phyloP scores from a whole-genome alignment of 129 eudicot species.

The Apium graveolens region DNA sequence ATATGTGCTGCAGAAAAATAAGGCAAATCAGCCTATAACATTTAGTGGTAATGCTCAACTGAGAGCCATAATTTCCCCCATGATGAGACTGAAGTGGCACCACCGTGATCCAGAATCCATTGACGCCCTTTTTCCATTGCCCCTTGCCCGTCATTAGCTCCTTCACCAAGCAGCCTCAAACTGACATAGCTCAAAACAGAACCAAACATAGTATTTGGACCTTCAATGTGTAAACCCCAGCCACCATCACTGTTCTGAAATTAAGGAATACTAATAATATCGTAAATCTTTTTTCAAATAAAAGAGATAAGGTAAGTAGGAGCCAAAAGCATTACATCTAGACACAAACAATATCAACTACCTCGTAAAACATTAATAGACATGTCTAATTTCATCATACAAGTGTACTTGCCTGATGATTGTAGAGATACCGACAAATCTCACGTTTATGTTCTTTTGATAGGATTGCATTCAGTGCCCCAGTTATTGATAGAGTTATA shows the following conservation, averaged over 20 bases:
- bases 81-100: conserved; percentile 84
- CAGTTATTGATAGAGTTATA: conserved; percentile 8
- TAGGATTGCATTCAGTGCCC: conserved; percentile 6
- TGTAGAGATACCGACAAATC: conserved; percentile 87
- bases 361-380: not conserved
- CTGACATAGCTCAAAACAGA: conserved; percentile 43
- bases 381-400: not conserved
- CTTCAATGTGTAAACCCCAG: conserved; percentile 22
- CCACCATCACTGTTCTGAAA: conserved; percentile 15
- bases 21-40: conserved; percentile 7
- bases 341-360: not conserved
- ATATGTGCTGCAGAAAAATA: not conserved
- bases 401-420: conserved; percentile 73
- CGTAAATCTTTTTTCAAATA: not conserved
- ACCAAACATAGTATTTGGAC: conserved; percentile 60
- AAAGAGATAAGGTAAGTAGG: not conserved
- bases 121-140: conserved; percentile 24
- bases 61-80: conserved; percentile 99
- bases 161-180: conserved; percentile 33
- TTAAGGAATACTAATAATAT: not conserved
- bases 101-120: conserved; percentile 64
- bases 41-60: conserved; percentile 36
- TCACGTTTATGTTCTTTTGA: conserved; percentile 37
- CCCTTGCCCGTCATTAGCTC: conserved; percentile 15
- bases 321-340: too few species aligned